Base-by-base conservation (phyloP, 129 eudicot genomes). In the Gnaphalium uliginosum region DNA sequence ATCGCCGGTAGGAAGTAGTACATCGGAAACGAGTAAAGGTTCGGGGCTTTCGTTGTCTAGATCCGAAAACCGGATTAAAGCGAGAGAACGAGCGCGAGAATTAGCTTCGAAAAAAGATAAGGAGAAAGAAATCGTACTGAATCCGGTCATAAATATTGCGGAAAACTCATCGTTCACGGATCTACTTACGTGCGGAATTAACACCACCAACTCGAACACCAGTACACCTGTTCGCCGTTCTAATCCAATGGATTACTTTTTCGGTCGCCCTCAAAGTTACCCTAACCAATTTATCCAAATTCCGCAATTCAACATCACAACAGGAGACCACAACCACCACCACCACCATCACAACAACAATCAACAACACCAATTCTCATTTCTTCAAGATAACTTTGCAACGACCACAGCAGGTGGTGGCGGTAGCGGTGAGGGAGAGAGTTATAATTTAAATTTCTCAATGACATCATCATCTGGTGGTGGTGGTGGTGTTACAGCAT, bases 21-120 rank as follows among this genome's bases (percentile, higher is more conserved):
- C 84, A 18, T 88, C 96, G 1, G 98, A 93, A 41, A 93, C 88
- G 4, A 93, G 96, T 25, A 93, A 93, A 68, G 92, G 96, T 2
- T 90, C 98, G 0, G 98, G 92, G 24, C 78, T 90, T 50, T 90
- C 96, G 1, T 78, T 93, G 25, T 88, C 96, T 22, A 82, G 96
- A 79, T 84, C 96, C 26, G 98, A 93, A 56, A 88, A 67, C 60
- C 81, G 96, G 41, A 60, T 81, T 51, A 88, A 86, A 78, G 98
- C 96, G 11, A 70, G 96, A 30, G 96, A 89, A 63, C 74, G 96
- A 10, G 96, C 98, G 0, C 83, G 93, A 79, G 94, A 82, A 29
- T 81, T 92, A 59, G 92, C 83, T 5, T 90, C 86, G 0, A 90
- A 86, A 66, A 90, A 87, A 76, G 92, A 87, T 46, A 86, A 86